Conservation (phyloP, 208 protist species). For the Trypanosoma congolense region DNA sequence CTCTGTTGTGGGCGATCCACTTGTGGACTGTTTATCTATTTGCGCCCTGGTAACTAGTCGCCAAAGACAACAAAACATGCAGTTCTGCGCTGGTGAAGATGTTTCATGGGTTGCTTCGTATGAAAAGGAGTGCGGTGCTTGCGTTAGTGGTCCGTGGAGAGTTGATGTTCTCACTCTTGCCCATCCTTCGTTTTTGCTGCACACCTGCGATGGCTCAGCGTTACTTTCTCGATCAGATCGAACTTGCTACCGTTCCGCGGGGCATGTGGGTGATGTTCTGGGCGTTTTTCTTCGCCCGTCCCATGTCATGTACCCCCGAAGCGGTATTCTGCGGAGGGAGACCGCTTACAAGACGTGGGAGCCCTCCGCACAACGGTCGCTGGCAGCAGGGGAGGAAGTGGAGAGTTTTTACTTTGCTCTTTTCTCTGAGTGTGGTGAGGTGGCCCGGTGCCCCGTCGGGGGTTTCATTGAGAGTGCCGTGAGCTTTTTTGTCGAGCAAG, state of each 20-base stretch:
- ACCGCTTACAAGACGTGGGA: slow-evolving; percentile 2
- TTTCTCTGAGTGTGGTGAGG: slow-evolving; percentile 19
- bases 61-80: neutral
- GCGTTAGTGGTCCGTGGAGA: slow-evolving; percentile 30
- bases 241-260: neutral
- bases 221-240: neutral
- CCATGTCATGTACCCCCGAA: slow-evolving; percentile 16
- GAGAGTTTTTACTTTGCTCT: slow-evolving; percentile 21
- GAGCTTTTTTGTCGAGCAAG: neutral
- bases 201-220: neutral
- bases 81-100: neutral
- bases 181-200: slow-evolving; percentile 28
- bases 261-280: slow-evolving; percentile 8
- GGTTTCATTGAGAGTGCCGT: slow-evolving; percentile 28
- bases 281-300: slow-evolving; percentile 27
- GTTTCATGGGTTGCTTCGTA: neutral
- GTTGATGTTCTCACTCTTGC: slow-evolving; percentile 25
- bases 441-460: slow-evolving; percentile 18
- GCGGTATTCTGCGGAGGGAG: slow-evolving; percentile 21
- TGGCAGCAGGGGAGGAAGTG: neutral
- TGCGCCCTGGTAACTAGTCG: slow-evolving; percentile 11
- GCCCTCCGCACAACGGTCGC: neutral
- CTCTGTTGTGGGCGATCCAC: slow-evolving; percentile 18
- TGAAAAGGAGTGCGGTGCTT: slow-evolving; percentile 11
- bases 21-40: slow-evolving; percentile 21